Conservation (phyloP, 306 rosid genomes). For the Quercus alba region DNA sequence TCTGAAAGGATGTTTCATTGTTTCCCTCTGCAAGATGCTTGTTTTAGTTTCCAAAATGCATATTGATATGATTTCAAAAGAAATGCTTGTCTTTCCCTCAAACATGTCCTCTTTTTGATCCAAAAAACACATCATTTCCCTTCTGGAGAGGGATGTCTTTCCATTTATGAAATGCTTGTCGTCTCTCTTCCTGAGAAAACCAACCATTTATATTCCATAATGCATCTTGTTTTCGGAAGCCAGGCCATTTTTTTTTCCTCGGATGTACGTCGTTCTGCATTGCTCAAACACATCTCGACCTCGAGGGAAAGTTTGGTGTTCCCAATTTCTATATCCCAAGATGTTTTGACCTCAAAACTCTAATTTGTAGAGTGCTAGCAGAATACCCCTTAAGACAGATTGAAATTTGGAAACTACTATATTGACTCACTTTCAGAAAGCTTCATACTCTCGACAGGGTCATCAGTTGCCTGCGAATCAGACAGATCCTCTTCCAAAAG, state of each 20-base stretch:
- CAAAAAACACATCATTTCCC: neutral
- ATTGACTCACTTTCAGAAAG: neutral
- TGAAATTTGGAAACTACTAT: constrained; percentile 1
- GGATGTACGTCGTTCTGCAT: neutral
- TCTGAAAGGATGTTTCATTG: neutral
- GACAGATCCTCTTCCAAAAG: constrained; percentile 21
- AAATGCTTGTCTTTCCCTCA: neutral
- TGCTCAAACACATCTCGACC: neutral
- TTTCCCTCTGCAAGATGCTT: neutral
- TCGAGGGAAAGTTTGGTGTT: neutral
- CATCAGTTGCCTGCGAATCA: constrained; percentile 7
- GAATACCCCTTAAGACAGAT: neutral
- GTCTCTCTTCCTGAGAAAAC: neutral
- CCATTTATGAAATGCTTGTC: neutral
- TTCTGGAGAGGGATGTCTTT: too few relatives aligned
- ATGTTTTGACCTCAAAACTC: neutral
- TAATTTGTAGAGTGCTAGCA: neutral
- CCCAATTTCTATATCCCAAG: neutral
- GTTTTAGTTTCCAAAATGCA: too few relatives aligned
- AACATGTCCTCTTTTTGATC: neutral
- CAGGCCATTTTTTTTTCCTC: neutral
- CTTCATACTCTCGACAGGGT: constrained; percentile 15
- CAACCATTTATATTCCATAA: neutral
- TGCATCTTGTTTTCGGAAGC: neutral
- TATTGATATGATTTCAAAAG: neutral